Conservation (phyloP, 2,329 filamentous ascomycete species). For the Albophoma yamanashiensis region DNA sequence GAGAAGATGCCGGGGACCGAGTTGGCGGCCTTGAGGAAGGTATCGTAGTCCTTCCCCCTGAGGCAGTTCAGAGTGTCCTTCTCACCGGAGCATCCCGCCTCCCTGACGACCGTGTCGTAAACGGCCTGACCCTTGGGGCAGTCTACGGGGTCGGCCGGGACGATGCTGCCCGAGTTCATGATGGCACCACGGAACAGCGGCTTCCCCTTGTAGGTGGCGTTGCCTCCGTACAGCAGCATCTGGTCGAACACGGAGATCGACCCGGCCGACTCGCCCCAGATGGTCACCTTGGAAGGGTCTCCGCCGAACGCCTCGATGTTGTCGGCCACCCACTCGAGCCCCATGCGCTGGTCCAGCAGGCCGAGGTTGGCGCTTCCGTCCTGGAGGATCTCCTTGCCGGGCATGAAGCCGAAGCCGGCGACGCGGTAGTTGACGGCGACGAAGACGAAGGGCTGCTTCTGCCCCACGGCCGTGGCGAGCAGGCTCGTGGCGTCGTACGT, state of each 20-base stretch:
- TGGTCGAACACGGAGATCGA: slow-evolving; percentile 67
- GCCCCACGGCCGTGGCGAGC: slow-evolving; percentile 30
- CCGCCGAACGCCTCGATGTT: slow-evolving; percentile 72
- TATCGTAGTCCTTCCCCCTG: slow-evolving; percentile 46
- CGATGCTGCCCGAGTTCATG: slow-evolving; percentile 61
- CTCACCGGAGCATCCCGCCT: slow-evolving; percentile 49
- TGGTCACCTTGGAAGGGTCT: slow-evolving; percentile 66
- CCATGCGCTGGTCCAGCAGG: slow-evolving; percentile 61
- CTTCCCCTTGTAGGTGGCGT: slow-evolving; percentile 65
- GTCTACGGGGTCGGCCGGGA: slow-evolving; percentile 54
- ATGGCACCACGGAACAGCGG: slow-evolving; percentile 66
- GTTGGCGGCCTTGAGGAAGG: slow-evolving; percentile 55
- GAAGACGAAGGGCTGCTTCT: slow-evolving; percentile 51
- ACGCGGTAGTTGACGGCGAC: slow-evolving; percentile 72
- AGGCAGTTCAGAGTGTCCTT: slow-evolving; percentile 55
- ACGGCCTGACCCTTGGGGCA: slow-evolving; percentile 52
- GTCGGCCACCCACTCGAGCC: slow-evolving; percentile 65
- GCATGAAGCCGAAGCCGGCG: slow-evolving; percentile 64
- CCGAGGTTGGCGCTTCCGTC: slow-evolving; percentile 63
- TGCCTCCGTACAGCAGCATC: slow-evolving; percentile 61
- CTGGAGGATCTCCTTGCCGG: slow-evolving; percentile 54
- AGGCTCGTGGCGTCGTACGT: slow-evolving; percentile 43
- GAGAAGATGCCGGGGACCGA: slow-evolving; percentile 58
- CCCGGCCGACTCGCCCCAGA: slow-evolving; percentile 67
- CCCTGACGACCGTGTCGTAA: slow-evolving; percentile 51